Evolutionary conservation across 345 rosid genomes (phyloP), one percentile per base, ranked within the genome.

Genomic region (Lenwebbia sp.): DNA sequence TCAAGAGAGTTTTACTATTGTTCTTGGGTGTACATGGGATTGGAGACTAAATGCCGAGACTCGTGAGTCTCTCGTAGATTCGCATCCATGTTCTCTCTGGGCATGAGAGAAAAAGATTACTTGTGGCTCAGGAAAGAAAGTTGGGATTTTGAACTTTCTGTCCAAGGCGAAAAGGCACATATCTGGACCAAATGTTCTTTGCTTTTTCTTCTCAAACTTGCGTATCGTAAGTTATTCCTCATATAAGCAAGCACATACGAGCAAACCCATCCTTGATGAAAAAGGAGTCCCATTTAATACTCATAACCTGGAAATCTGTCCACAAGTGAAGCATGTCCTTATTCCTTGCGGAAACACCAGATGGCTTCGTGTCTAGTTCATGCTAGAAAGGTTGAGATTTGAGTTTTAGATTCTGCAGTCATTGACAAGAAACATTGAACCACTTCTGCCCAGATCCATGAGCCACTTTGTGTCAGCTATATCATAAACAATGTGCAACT

Each of bases 171-270:
- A 22, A 6, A 37, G 50, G 54, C 9, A 70, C 9, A 37, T 54
- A 40, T 62, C 81, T 10, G 85, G 50, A 85, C 84, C 50, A 86
- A 56, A 49, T 84, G 91, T 89, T 88, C 91, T 84, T 87, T 89
- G 85, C 91, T 21, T 89, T 89, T 85, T 83, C 91, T 88, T 88
- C 60, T 49, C 30, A 65, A 85, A 54, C 53, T 60, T 78, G 55
- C 76, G 52, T 57, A 37, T 74, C 83, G 82, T 85, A 85, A 49
- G 57, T 62, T 87, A 62, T 78, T 57, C 25, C 84, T 52, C 49
- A 14, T 12, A 47, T 37, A 70, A 37, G 81, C 47, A n/a, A n/a
- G n/a, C n/a, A n/a, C n/a, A 37, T 70, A 33, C 81, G 26, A 37
- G 81, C 81, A 70, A 4, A 19, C 26, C 78, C 81, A 70, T 37